Conservation (phyloP, 2,329 filamentous ascomycete genomes). For the Sphaerostilbella broomeana region DNA sequence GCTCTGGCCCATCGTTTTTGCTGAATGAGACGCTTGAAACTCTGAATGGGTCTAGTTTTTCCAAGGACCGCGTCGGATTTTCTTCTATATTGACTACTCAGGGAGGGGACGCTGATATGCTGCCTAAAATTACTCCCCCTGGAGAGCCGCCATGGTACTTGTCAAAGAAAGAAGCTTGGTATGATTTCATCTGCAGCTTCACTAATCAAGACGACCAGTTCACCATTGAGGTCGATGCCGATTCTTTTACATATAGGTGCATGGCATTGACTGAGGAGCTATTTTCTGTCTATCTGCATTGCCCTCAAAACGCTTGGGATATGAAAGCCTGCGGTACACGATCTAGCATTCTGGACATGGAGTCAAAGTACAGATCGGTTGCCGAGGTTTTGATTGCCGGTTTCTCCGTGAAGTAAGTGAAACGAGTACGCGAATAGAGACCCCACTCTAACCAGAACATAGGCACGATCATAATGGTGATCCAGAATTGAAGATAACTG, state of each 20-base stretch:
- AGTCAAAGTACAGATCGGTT: conserved; percentile 16
- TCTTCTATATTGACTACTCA: conserved; percentile 23
- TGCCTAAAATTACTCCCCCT: conserved; percentile 14
- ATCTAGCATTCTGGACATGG: conserved; percentile 9
- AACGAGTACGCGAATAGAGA: background rate
- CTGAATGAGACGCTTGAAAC: conserved; percentile 10
- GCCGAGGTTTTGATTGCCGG: conserved; percentile 19
- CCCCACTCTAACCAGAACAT: background rate
- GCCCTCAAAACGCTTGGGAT: conserved; percentile 26
- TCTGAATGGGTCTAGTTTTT: conserved; percentile 10
- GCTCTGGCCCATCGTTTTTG: conserved; percentile 16
- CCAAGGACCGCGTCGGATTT: conserved; percentile 18
- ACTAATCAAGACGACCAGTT: conserved; percentile 10
- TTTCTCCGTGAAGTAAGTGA: conserved; percentile 20
- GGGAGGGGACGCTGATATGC: conserved; percentile 20
- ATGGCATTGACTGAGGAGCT: conserved; percentile 17
- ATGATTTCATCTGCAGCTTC: conserved; percentile 22
- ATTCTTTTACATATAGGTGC: conserved; percentile 20
- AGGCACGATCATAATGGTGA: background rate
- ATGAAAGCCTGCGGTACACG: conserved; percentile 21
- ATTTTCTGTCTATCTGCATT: conserved; percentile 24
- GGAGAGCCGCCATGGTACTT: conserved; percentile 18
- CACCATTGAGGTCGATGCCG: conserved; percentile 23
- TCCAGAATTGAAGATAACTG: conserved; percentile 2
- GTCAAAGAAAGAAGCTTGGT: conserved; percentile 17